Percentiles rank a stretch among this genome's conserved stretches.
Conservation (phyloP, 139 green algal genomes). For the Chlorella sp. region DNA sequence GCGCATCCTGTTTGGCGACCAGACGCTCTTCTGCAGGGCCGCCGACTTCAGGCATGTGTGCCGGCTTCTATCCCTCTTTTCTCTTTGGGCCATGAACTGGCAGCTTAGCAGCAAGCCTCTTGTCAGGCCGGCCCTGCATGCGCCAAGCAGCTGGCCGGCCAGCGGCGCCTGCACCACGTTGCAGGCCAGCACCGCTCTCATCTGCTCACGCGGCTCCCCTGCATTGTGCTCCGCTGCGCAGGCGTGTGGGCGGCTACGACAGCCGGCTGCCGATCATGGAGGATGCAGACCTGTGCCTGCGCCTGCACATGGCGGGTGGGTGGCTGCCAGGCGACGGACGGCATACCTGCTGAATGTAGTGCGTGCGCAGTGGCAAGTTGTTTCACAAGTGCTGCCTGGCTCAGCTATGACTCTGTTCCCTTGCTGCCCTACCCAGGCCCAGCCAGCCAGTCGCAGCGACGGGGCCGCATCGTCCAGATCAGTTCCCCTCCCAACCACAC, state of each 20-base stretch:
- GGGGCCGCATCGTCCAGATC: constrained; percentile 49
- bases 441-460: not conserved
- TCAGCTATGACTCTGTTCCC: too few relatives aligned
- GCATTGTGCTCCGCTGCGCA: not conserved
- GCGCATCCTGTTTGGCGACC: constrained; percentile 75
- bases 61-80: too few relatives aligned
- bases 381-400: too few relatives aligned
- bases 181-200: too few relatives aligned
- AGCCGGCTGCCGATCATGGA: constrained; percentile 80
- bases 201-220: not conserved
- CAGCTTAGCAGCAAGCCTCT: too few relatives aligned
- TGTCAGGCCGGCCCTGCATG: not conserved
- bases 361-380: too few relatives aligned
- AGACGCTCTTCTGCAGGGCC: constrained; percentile 72
- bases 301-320: constrained; percentile 63
- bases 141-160: too few relatives aligned
- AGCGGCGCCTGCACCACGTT: too few relatives aligned
- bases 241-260: constrained; percentile 65
- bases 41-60: constrained; percentile 54
- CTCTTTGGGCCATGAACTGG: too few relatives aligned
- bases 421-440: not conserved
- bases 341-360: too few relatives aligned
- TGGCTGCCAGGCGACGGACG: not conserved
- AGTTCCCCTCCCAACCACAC: constrained; percentile 48
- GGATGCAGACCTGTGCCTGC: constrained; percentile 80